Evolutionary conservation across 2,329 filamentous ascomycete species (phyloP).

Genomic region (Exophiala phaeomuriformis): DNA sequence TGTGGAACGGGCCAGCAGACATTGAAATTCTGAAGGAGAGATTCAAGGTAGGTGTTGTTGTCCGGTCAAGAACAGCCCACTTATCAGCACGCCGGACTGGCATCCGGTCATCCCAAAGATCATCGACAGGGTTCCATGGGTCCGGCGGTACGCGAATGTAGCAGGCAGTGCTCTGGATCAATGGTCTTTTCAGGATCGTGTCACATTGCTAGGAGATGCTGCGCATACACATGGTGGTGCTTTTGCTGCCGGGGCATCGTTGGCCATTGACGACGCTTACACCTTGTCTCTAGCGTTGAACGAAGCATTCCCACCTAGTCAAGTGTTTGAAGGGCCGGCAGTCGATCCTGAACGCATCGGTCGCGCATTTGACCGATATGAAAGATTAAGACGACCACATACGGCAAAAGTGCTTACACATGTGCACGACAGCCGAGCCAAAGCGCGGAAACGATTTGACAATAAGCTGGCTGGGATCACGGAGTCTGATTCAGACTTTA

Average conservation of each 20-base stretch:
- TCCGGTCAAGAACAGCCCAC: neutral
- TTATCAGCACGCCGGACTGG: neutral
- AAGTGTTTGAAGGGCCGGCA: slow-evolving; percentile 17
- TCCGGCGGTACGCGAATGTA: neutral
- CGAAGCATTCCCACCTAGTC: slow-evolving; percentile 30
- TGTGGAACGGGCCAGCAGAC: neutral
- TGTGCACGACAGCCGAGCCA: slow-evolving; percentile 30
- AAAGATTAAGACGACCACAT: slow-evolving; percentile 39
- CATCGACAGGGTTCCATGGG: neutral
- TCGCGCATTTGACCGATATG: slow-evolving; percentile 31
- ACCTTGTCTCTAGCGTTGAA: slow-evolving; percentile 37
- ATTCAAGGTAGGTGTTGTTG: neutral
- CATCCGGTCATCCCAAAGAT: neutral
- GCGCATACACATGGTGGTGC: slow-evolving; percentile 26
- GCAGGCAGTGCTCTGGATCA: neutral
- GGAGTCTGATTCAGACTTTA: slow-evolving; percentile 37
- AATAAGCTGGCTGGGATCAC: slow-evolving; percentile 10
- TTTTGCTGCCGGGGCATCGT: slow-evolving; percentile 30
- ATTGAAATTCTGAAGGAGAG: neutral
- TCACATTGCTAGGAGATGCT: neutral
- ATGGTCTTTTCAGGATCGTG: neutral
- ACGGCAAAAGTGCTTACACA: slow-evolving; percentile 34
- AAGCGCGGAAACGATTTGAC: neutral
- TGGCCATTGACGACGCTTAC: slow-evolving; percentile 34
- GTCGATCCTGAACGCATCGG: slow-evolving; percentile 31